Evolutionary conservation across 192 early-diverging fungal species (phyloP), one percentile per base, ranked within the genome.

Genomic region (Mortierella alpina): DNA sequence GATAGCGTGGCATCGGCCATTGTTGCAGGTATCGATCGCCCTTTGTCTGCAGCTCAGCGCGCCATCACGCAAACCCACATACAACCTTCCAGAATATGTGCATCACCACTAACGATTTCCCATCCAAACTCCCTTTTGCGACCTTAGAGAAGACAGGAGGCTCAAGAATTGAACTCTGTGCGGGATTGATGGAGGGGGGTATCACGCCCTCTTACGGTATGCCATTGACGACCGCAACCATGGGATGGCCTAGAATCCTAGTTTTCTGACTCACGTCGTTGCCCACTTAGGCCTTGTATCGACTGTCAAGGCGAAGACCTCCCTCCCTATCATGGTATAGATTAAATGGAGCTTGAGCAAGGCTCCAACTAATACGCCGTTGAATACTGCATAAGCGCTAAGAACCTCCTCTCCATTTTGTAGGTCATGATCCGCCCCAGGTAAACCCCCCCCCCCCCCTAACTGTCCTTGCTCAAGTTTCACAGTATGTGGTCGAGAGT

Each of bases 401-500:
- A 14, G n/a, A 41, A 44, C 22, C 1, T 54, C 15, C 0, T 65
- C 11, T 51, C 6, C 22, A 20, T 40, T 53, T 31, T 65, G 3
- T 57, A 84, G 83, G 90, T 91, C 51, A 91, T 91, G 85, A 87
- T 91, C 53, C 81, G 90, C 20, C 88, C 90, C 9, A 72, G 85
- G 86, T 84, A 81, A 46, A 6, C n/a, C 41, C 17, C 10, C 13
- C 1, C 31, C 46, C 6, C 5, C 23, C 9, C 11, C 3, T 11
- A 59, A 40, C 20, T 31, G 31, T 31, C 31, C 71, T 55, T n/a
- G 12, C 5, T 10, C 23, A 41, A 41, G 14, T 17, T 17, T 6
- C 15, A 41, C 4, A 59, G 5, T 39, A 0, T 39, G 58, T 23
- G 15, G 18, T 10, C 1, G 39, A 13, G 14, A 18, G 7, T 23